Evolutionary conservation across 2,329 filamentous ascomycete species (phyloP).

Genomic region (Chaetothyriales sp.): DNA sequence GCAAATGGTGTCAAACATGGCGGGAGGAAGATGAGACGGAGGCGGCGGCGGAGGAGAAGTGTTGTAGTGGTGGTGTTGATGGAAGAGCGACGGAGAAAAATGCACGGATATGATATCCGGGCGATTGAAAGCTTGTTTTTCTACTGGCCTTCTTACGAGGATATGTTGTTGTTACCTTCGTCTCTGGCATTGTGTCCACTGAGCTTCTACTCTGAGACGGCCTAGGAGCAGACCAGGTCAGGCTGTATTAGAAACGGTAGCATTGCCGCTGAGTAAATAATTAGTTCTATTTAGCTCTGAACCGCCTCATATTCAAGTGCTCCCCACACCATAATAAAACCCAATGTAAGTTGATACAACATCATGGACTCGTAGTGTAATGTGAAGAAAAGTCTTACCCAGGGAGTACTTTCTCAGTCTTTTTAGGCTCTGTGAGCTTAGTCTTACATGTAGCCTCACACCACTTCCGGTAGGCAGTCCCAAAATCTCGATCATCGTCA

Average conservation of each 20-base stretch:
- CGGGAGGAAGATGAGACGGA: not conserved
- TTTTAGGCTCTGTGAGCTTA: too few relatives aligned
- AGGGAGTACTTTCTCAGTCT: too few relatives aligned
- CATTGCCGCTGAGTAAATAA: too few relatives aligned
- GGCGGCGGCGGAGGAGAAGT: not conserved
- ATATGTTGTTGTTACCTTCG: too few relatives aligned
- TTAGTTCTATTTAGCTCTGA: too few relatives aligned
- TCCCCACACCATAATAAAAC: not conserved
- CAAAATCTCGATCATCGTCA: not conserved
- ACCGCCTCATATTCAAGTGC: not conserved
- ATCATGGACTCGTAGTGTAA: not conserved
- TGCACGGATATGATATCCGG: not conserved
- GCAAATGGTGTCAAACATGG: constrained; percentile 69
- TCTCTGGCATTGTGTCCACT: too few relatives aligned
- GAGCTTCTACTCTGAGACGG: too few relatives aligned
- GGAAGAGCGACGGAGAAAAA: not conserved
- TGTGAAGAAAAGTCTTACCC: too few relatives aligned
- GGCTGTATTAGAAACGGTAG: too few relatives aligned
- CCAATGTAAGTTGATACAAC: not conserved
- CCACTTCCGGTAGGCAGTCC: not conserved
- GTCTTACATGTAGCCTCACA: not conserved
- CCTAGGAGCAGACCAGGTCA: too few relatives aligned
- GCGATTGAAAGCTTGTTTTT: not conserved
- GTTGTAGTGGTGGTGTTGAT: not conserved
- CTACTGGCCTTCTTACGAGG: too few relatives aligned